These are phyloP conservation scores for Curvularia sp. DNA, from an alignment of 2,329 filamentous ascomycete species.

Conservation along the genomic window DNA sequence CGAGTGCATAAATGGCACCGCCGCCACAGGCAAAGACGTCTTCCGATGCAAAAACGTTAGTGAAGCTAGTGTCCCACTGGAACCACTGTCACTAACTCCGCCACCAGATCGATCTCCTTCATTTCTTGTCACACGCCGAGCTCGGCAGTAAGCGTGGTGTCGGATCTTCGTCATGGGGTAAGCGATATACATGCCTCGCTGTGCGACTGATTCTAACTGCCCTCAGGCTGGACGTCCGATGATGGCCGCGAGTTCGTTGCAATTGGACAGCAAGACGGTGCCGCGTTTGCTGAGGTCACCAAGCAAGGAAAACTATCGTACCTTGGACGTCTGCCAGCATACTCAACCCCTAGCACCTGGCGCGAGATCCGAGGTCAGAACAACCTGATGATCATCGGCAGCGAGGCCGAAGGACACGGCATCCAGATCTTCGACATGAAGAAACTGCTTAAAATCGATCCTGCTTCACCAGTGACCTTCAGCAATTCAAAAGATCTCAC, in stretches of 20 bases:
- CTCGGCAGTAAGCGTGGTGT: slow-evolving; percentile 58
- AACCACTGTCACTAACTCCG: slow-evolving; percentile 10
- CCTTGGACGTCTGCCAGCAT: slow-evolving; percentile 62
- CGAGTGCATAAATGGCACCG: slow-evolving; percentile 50
- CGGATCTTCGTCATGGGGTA: slow-evolving; percentile 59
- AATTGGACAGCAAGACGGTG: slow-evolving; percentile 63
- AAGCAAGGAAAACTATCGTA: slow-evolving; percentile 60
- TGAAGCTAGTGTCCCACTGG: no score
- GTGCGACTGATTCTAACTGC: slow-evolving; percentile 9
- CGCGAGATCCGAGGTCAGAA: slow-evolving; percentile 60
- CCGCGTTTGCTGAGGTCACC: slow-evolving; percentile 63
- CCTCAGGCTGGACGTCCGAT: slow-evolving; percentile 57
- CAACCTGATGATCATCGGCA: slow-evolving; percentile 55
- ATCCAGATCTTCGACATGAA: slow-evolving; percentile 70
- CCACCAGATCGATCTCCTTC: slow-evolving; percentile 60
- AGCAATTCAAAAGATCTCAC: slow-evolving; percentile 43
- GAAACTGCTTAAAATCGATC: slow-evolving; percentile 51
- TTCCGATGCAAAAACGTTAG: slow-evolving; percentile 46
- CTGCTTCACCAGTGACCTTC: slow-evolving; percentile 47
- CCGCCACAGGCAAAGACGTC: slow-evolving; percentile 43
- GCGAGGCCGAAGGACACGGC: slow-evolving; percentile 57
- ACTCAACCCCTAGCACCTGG: slow-evolving; percentile 58
- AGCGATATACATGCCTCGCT: not conserved
- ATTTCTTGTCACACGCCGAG: slow-evolving; percentile 63
- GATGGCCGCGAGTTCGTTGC: slow-evolving; percentile 63